Conservation (phyloP, 192 early-diverging fungal genomes). For the Entrophospora sp. region DNA sequence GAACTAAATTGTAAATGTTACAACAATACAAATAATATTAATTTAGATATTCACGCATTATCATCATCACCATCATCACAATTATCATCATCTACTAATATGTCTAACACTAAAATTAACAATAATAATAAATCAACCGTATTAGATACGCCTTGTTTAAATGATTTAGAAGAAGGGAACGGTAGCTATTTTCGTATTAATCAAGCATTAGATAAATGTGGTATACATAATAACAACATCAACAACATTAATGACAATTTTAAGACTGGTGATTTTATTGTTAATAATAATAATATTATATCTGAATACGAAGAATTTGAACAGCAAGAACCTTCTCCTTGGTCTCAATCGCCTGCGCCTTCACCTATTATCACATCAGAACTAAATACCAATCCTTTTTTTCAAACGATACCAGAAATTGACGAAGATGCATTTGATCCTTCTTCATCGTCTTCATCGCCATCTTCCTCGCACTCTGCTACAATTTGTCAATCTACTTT, state of each 20-base stretch:
- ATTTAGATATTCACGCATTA: too few relatives aligned
- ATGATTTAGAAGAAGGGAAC: conserved; percentile 24
- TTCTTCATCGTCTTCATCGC: conserved; percentile 19
- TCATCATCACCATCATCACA: background rate
- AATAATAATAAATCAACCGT: too few relatives aligned
- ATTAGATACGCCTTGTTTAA: conserved; percentile 25
- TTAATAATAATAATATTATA: conserved; percentile 19
- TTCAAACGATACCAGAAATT: conserved; percentile 38
- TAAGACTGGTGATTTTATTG: background rate
- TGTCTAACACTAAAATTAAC: too few relatives aligned
- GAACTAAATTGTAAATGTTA: too few relatives aligned
- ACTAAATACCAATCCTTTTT: conserved; percentile 48
- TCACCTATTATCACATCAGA: conserved; percentile 44
- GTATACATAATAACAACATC: background rate
- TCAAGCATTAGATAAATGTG: background rate
- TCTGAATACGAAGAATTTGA: conserved; percentile 43
- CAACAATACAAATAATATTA: background rate
- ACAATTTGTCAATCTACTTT: background rate
- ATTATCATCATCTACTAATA: conserved; percentile 1
- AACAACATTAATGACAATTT: conserved; percentile 8
- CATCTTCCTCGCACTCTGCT: background rate
- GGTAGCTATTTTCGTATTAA: background rate
- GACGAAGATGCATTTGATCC: conserved; percentile 52
- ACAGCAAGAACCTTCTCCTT: conserved; percentile 45
- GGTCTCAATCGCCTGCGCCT: conserved; percentile 49